phyloP scores from a whole-genome alignment of 176 grass and related monocot species.

The Cenchrus fungigraminus region DNA sequence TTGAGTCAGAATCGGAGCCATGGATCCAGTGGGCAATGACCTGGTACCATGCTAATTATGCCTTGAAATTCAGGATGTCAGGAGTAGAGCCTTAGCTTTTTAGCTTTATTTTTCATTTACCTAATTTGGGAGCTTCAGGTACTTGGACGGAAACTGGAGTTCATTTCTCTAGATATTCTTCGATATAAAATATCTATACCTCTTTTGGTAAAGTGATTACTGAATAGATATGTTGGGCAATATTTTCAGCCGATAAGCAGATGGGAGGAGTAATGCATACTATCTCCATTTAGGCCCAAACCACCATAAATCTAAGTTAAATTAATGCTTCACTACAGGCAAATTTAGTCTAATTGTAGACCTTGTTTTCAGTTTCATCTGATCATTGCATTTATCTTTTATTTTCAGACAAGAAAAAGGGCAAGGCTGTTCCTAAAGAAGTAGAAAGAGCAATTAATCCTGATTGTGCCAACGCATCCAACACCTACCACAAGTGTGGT shows the following conservation, averaged over 20 bases:
- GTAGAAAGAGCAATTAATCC: conserved; percentile 58
- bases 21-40: background rate
- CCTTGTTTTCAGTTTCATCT: conserved; percentile 1
- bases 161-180: background rate
- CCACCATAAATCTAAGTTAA: conserved; percentile 1
- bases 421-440: conserved; percentile 35
- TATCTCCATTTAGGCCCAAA: conserved; percentile 7
- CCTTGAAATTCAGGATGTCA: background rate
- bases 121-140: background rate
- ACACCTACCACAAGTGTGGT: conserved; percentile 83
- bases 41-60: background rate
- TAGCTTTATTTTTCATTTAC: background rate
- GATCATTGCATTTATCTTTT: conserved; percentile 2
- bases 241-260: background rate
- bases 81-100: background rate
- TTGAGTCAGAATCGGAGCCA: conserved; percentile 3
- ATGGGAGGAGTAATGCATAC: background rate
- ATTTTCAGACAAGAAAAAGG: conserved; percentile 48
- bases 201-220: background rate
- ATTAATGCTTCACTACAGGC: background rate
- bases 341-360: conserved; percentile 18
- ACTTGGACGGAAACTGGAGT: conserved; percentile 1
- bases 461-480: conserved; percentile 80
- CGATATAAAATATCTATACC: background rate
- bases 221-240: background rate